Base-by-base conservation (phyloP, 495 filamentous ascomycete genomes). In the Clavariopsis aquatica region DNA sequence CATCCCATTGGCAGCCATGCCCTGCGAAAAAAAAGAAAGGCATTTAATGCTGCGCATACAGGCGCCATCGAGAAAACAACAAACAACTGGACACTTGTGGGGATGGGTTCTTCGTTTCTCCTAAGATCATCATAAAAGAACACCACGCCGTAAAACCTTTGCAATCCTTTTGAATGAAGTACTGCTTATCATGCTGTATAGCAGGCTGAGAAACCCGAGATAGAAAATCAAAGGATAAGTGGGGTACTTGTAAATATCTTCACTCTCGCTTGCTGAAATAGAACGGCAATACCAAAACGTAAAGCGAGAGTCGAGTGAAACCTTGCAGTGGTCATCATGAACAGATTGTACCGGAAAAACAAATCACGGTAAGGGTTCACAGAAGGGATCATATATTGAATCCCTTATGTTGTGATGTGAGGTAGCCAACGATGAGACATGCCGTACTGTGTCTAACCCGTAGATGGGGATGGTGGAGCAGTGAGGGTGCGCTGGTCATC, bases 401-500 rank as follows among this genome's bases (percentile, higher is more conserved):
- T 13, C 15, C 24, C 19, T 34, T 15, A 54, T 17, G 34, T 57
- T n/a, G 52, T 46, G 49, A 15, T 27, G 62, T 52, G 43, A 57
- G 19, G 29, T 49, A n/a, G 36, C 29, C 31, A 43, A 49, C 27
- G 59, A 24, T 49, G 57, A 65, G 46, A 60, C 62, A 52, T 62
- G 61, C 43, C 56, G 62, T 51, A 47, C 24, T 51, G 26, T 19
- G 43, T 49, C 52, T 71, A 68, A 34, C 22, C 52, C n/a, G 69
- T 56, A 65, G 61, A 68, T 62, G 69, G 69, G 12, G 69, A 71
- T 13, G 69, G 69, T 17, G 69, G 66, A 36, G 69, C 69, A 22
- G 69, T 71, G 29, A 71, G 27, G 34, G 69, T 71, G 20, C 69
- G 69, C 24, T 71, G 31, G 43, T 71, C 66, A 57, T 71, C 69